Conservation (phyloP, 2,329 filamentous ascomycete genomes). For the Corynespora cassiicola region DNA sequence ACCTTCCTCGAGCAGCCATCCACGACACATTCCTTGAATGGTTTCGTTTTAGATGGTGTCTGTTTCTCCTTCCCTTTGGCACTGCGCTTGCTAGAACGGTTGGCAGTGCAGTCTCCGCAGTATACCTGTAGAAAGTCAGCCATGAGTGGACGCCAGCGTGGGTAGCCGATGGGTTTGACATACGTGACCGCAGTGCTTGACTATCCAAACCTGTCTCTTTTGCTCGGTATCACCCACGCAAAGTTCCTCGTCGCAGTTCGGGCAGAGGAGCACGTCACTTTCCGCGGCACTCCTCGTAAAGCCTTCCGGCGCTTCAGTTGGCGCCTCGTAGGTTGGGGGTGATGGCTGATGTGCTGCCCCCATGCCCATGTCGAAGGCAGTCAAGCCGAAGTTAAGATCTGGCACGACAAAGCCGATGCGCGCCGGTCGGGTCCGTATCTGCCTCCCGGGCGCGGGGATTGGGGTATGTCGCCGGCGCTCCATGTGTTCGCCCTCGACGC, state of each 20-base stretch:
- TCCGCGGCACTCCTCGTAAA: conserved; percentile 81
- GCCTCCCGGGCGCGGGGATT: too few species aligned
- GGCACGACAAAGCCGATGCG: conserved; percentile 33
- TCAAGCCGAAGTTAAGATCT: conserved; percentile 47
- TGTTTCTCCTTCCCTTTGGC: conserved; percentile 48
- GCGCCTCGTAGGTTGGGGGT: conserved; percentile 65
- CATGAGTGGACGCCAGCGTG: conserved; percentile 1
- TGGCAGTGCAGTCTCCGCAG: conserved; percentile 58
- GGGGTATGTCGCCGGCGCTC: too few species aligned
- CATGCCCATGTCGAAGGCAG: conserved; percentile 53
- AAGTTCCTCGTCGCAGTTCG: conserved; percentile 84
- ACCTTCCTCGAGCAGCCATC: conserved; percentile 50
- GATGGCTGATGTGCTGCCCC: conserved; percentile 30
- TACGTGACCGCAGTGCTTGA: conserved; percentile 93
- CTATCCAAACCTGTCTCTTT: conserved; percentile 90
- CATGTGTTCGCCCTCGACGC: too few species aligned
- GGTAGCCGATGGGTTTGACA: too few species aligned
- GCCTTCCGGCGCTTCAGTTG: conserved; percentile 71
- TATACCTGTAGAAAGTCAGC: conserved; percentile 52
- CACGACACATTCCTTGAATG: conserved; percentile 55
- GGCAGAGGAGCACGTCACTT: conserved; percentile 78
- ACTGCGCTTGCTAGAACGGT: conserved; percentile 44
- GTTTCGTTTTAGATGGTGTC: conserved; percentile 29
- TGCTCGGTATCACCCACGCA: conserved; percentile 71
- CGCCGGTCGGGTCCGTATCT: too few species aligned